These are phyloP conservation scores for Spatholobus suberectus DNA, from an alignment of 306 rosid species.

Conservation along the genomic window DNA sequence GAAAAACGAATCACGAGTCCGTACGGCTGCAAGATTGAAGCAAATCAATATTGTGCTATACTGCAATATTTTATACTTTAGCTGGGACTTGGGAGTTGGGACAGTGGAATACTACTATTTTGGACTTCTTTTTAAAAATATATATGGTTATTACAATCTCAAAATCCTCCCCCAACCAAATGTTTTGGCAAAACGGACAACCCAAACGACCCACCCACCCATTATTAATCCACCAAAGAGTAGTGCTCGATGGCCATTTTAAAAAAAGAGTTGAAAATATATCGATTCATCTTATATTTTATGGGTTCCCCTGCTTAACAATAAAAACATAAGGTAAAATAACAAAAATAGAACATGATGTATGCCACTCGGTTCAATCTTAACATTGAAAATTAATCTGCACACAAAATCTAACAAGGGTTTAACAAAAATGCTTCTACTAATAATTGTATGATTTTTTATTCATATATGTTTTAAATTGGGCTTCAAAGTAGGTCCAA, in stretches of 20 bases:
- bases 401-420: no score
- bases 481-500: no score
- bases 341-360: no score
- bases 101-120: not conserved
- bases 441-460: no score
- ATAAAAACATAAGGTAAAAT: no score
- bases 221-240: not conserved
- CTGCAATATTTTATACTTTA: not conserved
- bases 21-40: conserved; percentile 17
- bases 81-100: not conserved
- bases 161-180: not conserved
- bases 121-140: not conserved
- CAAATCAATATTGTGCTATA: not conserved
- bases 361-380: no score
- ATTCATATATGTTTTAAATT: no score
- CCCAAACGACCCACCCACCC: not conserved
- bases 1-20: conserved; percentile 11
- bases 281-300: not conserved
- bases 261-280: no score
- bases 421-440: no score
- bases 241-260: not conserved
- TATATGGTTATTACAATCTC: not conserved
- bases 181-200: not conserved
- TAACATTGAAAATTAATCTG: no score
- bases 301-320: not conserved